These are phyloP conservation scores for Oryza rufipogon DNA, from an alignment of 176 grass and related monocot genomes.

Conservation along the genomic window DNA sequence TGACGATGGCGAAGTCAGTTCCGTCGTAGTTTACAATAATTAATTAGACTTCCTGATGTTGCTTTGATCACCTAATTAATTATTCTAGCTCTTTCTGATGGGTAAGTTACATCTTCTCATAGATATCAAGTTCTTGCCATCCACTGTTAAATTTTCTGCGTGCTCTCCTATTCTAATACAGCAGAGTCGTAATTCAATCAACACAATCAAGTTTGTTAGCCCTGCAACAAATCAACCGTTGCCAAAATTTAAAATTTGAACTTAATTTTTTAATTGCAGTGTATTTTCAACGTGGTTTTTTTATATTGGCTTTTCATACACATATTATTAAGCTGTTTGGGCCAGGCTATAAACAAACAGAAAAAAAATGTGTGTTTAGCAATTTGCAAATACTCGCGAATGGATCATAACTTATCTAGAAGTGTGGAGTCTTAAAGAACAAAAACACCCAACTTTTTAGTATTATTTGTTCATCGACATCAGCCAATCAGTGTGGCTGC, in stretches of 20 bases:
- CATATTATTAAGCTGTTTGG: too few relatives aligned
- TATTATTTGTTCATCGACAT: neutral
- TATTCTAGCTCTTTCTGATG: neutral
- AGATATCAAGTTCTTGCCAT: too few relatives aligned
- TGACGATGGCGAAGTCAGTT: neutral
- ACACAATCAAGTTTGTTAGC: neutral
- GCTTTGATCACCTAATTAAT: neutral
- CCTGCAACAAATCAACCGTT: too few relatives aligned
- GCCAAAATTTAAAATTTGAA: too few relatives aligned
- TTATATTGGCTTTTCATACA: too few relatives aligned
- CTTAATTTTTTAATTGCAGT: too few relatives aligned
- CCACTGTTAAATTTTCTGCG: neutral
- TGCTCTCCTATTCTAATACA: neutral
- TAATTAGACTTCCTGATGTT: neutral
- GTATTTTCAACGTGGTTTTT: too few relatives aligned
- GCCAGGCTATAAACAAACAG: neutral
- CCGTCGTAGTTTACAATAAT: neutral
- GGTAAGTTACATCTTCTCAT: neutral
- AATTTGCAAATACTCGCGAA: neutral
- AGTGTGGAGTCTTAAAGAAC: neutral
- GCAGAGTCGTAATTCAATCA: neutral
- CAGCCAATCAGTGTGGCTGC: neutral
- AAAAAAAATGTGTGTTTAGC: neutral
- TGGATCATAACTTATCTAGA: neutral
- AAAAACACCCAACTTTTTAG: neutral